Base-by-base conservation (phyloP, 129 eudicot genomes). In the Apium graveolens region DNA sequence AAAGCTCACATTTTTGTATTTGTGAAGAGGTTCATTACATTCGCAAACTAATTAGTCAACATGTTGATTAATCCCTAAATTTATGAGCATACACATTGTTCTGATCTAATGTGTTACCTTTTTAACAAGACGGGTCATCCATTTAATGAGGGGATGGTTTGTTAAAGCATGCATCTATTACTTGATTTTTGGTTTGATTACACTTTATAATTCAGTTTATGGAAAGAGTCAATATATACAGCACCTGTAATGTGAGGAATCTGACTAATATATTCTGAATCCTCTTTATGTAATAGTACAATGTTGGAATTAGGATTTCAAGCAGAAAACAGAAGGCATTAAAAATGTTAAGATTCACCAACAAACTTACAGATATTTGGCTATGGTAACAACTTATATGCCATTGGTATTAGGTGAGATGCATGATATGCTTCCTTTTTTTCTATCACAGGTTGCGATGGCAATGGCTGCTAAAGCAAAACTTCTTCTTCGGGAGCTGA, bases 381-480 rank as follows among this genome's bases (percentile, higher is more conserved):
- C 43, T 76, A 5, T n/a, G 16, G 41, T 74, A 31, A 8, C 65
- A 26, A 7, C 37, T 42, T 74, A 29, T 45, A 37, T 39, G 45
- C 34, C 18, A n/a, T 18, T 71, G 66, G 27, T 72, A 27, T 39
- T 78, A 45, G 72, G 81, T 55, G 78, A 75, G 82, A 84, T 83
- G 82, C 83, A 71, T 88, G 85, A 85, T 86, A 78, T 66, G 81
- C 42, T 38, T 76, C 37, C 74, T 38, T 80, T 72, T 24, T 78
- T 63, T n/a, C n/a, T 17, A 29, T 80, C 53, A 45, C 92, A 94
- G 98, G 98, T 94, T 83, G 90, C 97, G 35, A 91, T 91, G 97
- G 98, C 98, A 35, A 94, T 87, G 93, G 97, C 98, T 79, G 98
- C 98, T 70, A 94, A 94, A 90, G 96, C 97, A 71, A 94, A 94